Base-by-base conservation (phyloP, 257 asterid genomes). In the Salvia splendens region DNA sequence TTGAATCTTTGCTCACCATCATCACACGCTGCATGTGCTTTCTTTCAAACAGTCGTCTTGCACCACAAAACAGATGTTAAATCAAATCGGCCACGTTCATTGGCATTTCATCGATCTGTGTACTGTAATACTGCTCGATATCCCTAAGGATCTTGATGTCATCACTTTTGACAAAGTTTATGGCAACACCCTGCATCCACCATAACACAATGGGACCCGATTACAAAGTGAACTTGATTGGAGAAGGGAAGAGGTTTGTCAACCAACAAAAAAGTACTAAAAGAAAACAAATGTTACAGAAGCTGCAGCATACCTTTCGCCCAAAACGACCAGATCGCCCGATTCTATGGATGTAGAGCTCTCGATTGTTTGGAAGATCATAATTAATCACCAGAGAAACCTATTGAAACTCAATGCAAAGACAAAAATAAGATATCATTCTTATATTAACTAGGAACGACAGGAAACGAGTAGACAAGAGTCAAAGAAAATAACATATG, bases 261-360 rank as follows among this genome's bases (percentile, higher is more conserved):
- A 40, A 2, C 45, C 45, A 40, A 40, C 45, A 1, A 40, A 8
- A 40, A 40, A 40, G 10, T 14, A 48, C n/a, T 20, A 5, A 8
- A 14, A 48, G 17, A 48, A 48, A 48, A n/a, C 4, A 17, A 6
- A 49, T 6, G 30, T 15, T 49, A 49, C 11, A 15, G 17, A 55
- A 52, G 86, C 94, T 43, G 42, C 12, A 51, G 14, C 20, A 49
- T 83, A 89, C 98, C 98, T 92, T 92, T 53, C 98, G 84, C 50
- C 98, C 96, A 76, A 92, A 92, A 65, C 96, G 95, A 61, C 98
- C 98, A 71, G 98, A 89, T 36, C 98, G 88, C 66, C 98, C 98
- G 76, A 92, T 92, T 56, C 98, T 87, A 72, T 89, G 98, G 77
- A 89, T 92, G 79, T 89, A 92, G 64, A 89, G 96, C 82, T 92